These are phyloP conservation scores for Ceratobasidium sp. DNA, from an alignment of 1,284 basidiomycete species.

Conservation along the genomic window DNA sequence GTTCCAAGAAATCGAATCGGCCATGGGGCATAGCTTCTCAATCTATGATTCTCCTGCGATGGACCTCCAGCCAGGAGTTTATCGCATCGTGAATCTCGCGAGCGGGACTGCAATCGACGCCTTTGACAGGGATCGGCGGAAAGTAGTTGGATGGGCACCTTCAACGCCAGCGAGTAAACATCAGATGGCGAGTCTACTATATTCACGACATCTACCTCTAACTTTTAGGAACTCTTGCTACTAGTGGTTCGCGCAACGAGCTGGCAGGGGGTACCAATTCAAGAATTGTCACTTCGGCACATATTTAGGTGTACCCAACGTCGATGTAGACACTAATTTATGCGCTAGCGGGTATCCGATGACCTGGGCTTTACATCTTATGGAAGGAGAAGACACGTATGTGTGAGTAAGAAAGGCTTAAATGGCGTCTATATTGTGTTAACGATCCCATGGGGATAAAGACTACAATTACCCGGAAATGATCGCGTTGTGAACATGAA, in stretches of 20 bases:
- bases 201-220: not conserved
- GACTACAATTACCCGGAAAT: slow-evolving; percentile 14
- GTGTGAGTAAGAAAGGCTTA: not conserved
- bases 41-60: slow-evolving; percentile 12
- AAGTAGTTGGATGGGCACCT: not conserved
- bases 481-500: not conserved
- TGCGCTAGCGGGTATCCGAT: slow-evolving; percentile 13
- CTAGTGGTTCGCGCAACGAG: slow-evolving; percentile 18
- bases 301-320: not conserved
- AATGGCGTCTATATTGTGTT: not conserved
- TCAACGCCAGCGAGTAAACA: not conserved
- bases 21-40: not conserved
- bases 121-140: not conserved
- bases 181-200: not conserved
- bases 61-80: slow-evolving; percentile 10
- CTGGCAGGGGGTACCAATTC: slow-evolving; percentile 13
- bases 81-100: slow-evolving; percentile 12
- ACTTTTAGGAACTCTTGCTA: not conserved
- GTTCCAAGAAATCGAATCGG: not conserved
- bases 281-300: slow-evolving; percentile 23
- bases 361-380: not conserved
- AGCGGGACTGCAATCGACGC: not conserved
- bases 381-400: slow-evolving; percentile 6
- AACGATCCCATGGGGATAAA: not conserved
- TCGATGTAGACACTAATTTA: not conserved